Evolutionary conservation across 2,329 filamentous ascomycete species (phyloP).

Genomic region (Ophiostoma ulmi): DNA sequence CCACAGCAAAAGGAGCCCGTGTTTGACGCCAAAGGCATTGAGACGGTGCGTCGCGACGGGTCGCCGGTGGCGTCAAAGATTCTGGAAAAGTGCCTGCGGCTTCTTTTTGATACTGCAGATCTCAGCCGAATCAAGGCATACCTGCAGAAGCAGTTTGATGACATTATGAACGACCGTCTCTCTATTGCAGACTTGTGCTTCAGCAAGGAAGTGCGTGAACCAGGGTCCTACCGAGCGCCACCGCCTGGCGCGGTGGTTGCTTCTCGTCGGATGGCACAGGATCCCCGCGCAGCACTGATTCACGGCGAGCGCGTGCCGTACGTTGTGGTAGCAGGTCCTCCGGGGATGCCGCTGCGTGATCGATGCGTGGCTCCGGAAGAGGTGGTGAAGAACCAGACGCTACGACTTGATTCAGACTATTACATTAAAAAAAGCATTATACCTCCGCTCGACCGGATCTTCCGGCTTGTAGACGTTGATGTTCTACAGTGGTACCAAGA

Average conservation of each 20-base stretch:
- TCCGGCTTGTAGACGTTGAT: slow-evolving; percentile 86
- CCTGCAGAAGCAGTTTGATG: slow-evolving; percentile 64
- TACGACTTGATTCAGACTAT: slow-evolving; percentile 86
- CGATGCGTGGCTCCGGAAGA: slow-evolving; percentile 85
- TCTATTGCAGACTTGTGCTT: slow-evolving; percentile 96
- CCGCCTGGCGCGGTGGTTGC: slow-evolving; percentile 88
- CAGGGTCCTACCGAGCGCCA: slow-evolving; percentile 78
- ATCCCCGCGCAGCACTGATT: slow-evolving; percentile 82
- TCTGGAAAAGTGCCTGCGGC: slow-evolving; percentile 82
- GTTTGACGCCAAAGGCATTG: slow-evolving; percentile 97
- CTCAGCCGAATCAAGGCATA: slow-evolving; percentile 83
- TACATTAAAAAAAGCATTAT: slow-evolving; percentile 96
- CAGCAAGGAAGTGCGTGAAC: slow-evolving; percentile 69
- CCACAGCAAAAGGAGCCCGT: slow-evolving; percentile 70
- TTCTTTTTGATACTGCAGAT: slow-evolving; percentile 86
- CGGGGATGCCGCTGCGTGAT: slow-evolving; percentile 78
- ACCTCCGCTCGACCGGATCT: slow-evolving; percentile 89
- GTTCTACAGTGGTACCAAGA: slow-evolving; percentile 90
- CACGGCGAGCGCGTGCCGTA: slow-evolving; percentile 95
- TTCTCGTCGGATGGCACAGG: slow-evolving; percentile 76
- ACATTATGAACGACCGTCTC: slow-evolving; percentile 84
- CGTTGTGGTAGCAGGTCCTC: slow-evolving; percentile 83
- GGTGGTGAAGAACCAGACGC: slow-evolving; percentile 63
- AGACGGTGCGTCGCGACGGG: slow-evolving; percentile 91
- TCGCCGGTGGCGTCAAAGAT: slow-evolving; percentile 96